Evolutionary conservation across 2,329 filamentous ascomycete species (phyloP), one percentile per base, ranked within the genome.

Genomic region (Stachybotrys elegans): DNA sequence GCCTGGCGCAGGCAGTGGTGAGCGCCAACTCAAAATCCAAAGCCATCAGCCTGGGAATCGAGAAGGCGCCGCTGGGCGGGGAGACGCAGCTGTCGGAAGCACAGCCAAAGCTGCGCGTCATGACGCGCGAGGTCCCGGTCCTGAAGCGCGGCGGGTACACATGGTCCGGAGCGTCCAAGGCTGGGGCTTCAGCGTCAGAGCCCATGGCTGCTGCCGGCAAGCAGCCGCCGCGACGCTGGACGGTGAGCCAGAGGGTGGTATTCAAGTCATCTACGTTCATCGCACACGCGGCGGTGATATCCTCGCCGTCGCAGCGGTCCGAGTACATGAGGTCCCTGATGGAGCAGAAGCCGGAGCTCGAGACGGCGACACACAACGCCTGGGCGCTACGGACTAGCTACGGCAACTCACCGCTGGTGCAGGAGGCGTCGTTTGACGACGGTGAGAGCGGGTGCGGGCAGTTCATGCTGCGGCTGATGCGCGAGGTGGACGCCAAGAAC

Each of bases 1-100:
- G 88, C 58, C 69, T 95, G 17, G 87, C 84, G 0, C 89, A 95
- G 62, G 88, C 87, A 1, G 83, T 93, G 2, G 86, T 94, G 14
- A 91, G 87, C 58, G 81, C 82, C 22, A 93, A 92, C 58, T 89
- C 86, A 48, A 78, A 83, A 51, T 81, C 79, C 27, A 91, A 91
- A 64, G 89, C 89, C 9, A 74, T 83, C 22, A 85, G 78, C 49
- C 66, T 95, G 22, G 89, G 89, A 0, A 69, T 95, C 17, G 81
- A 86, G 49, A 78, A 72, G 41, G 79, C 79, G 0, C 71, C 75
- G 7, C 75, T 74, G 29, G 84, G 81, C 0, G 84, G 87, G 37
- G 79, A 87, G 31, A 79, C 86, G 55, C 83, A 81, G 0, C 86
- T 84, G 73, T 85, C 84, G 0, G 75, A 84, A 46, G 88, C 88